Evolutionary conservation across 805 yeast species (phyloP).

Genomic region (Tetrapisispora pingtungensis): DNA sequence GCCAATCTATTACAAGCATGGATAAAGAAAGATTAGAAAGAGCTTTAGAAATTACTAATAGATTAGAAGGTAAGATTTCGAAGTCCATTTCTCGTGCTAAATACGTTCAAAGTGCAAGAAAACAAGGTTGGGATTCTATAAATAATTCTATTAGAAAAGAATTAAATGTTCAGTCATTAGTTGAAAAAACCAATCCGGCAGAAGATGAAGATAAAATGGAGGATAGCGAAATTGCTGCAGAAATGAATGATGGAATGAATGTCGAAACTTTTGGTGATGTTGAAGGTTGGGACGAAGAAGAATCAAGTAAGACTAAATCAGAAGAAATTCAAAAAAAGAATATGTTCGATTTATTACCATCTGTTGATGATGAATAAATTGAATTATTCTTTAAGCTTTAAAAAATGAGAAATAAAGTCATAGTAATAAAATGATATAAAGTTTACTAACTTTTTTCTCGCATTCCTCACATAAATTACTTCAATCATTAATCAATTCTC

Average conservation of each 20-base stretch:
- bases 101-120: constrained; percentile 51
- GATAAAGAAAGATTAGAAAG: constrained; percentile 37
- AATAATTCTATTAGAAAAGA: constrained; percentile 39
- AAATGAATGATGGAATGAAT: constrained; percentile 1
- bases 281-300: constrained; percentile 3
- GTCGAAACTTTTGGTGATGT: constrained; percentile 3
- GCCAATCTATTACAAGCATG: constrained; percentile 22
- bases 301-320: not conserved
- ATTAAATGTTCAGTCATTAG: constrained; percentile 2
- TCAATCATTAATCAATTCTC: not conserved
- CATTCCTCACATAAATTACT: too few species aligned
- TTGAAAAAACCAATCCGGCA: not conserved
- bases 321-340: not conserved
- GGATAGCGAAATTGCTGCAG: not conserved
- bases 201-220: not conserved
- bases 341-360: constrained; percentile 1
- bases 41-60: constrained; percentile 43
- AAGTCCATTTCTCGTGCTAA: constrained; percentile 56
- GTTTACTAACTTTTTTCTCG: too few species aligned
- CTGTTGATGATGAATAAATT: not conserved
- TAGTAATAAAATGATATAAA: too few species aligned
- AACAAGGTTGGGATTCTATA: constrained; percentile 63
- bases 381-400: too few species aligned
- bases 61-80: constrained; percentile 50
- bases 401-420: too few species aligned